Evolutionary conservation across 2,329 filamentous ascomycete genomes (phyloP).

Genomic region (Corynespora cassiicola): DNA sequence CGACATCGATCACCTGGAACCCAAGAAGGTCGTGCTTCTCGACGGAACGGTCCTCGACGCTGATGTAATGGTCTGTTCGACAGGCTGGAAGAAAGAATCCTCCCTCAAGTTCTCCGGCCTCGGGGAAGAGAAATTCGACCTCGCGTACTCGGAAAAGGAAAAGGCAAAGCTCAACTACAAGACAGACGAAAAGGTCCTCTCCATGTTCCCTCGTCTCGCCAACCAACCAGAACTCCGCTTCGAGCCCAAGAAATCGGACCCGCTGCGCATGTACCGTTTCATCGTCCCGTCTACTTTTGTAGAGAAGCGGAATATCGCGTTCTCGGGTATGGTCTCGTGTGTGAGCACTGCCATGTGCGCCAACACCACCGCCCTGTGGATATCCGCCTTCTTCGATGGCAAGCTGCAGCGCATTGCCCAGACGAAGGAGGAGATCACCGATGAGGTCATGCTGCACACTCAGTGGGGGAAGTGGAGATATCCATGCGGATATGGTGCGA

Average conservation of each 20-base stretch:
- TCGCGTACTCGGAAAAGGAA: conserved; percentile 25
- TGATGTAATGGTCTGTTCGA: conserved; percentile 60
- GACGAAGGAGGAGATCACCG: conserved; percentile 14
- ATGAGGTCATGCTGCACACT: conserved; percentile 26
- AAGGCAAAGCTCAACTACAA: conserved; percentile 58
- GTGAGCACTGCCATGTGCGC: conserved; percentile 41
- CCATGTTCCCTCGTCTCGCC: conserved; percentile 60
- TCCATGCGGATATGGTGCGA: conserved; percentile 24
- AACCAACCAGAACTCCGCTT: conserved; percentile 50
- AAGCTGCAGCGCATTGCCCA: conserved; percentile 42
- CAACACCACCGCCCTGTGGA: conserved; percentile 46
- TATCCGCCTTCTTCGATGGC: conserved; percentile 67
- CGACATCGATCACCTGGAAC: conserved; percentile 59
- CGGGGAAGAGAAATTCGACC: conserved; percentile 9
- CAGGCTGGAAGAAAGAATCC: conserved; percentile 57
- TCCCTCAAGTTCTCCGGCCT: conserved; percentile 11
- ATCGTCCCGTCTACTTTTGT: conserved; percentile 43
- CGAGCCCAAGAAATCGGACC: conserved; percentile 10
- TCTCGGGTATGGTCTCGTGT: conserved; percentile 43
- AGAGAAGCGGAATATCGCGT: conserved; percentile 41
- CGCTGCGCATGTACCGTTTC: conserved; percentile 39
- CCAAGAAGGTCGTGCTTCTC: conserved; percentile 54
- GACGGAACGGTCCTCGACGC: conserved; percentile 51
- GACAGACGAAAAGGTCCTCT: conserved; percentile 61
- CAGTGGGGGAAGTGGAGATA: conserved; percentile 29